These are phyloP conservation scores for Radiomyces spectabilis DNA, from an alignment of 192 early-diverging fungal species.

Conservation along the genomic window DNA sequence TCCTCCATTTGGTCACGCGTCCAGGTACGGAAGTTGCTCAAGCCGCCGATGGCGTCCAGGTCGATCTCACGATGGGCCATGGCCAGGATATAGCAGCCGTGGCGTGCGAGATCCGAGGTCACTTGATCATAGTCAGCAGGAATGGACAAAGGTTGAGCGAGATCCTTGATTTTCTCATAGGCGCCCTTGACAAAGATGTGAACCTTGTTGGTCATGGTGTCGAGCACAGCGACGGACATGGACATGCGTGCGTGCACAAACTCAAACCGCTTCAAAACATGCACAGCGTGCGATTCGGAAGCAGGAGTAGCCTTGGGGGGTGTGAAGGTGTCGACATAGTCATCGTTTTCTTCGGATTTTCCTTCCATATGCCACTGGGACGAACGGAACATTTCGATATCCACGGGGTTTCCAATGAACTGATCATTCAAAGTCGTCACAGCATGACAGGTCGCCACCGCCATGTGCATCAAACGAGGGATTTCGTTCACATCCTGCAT, in stretches of 20 bases:
- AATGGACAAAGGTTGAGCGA: constrained; percentile 31
- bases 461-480: constrained; percentile 24
- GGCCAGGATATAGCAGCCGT: constrained; percentile 73
- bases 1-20: constrained; percentile 54
- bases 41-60: constrained; percentile 28
- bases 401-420: constrained; percentile 51
- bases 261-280: constrained; percentile 57
- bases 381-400: constrained; percentile 55
- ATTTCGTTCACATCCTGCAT: constrained; percentile 4
- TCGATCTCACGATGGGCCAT: constrained; percentile 47
- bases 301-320: neutral
- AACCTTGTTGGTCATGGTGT: constrained; percentile 32
- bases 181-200: constrained; percentile 61
- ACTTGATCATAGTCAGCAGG: constrained; percentile 50
- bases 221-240: constrained; percentile 55
- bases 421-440: constrained; percentile 33
- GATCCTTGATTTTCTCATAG: constrained; percentile 58
- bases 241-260: constrained; percentile 60
- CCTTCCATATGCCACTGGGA: constrained; percentile 34
- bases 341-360: neutral
- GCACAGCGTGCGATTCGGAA: constrained; percentile 9
- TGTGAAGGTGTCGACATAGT: constrained; percentile 9
- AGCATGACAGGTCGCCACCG: constrained; percentile 33
- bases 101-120: constrained; percentile 47
- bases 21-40: constrained; percentile 17